These are phyloP conservation scores for Yarrowia bubula DNA, from an alignment of 805 yeast genomes.

Conservation along the genomic window DNA sequence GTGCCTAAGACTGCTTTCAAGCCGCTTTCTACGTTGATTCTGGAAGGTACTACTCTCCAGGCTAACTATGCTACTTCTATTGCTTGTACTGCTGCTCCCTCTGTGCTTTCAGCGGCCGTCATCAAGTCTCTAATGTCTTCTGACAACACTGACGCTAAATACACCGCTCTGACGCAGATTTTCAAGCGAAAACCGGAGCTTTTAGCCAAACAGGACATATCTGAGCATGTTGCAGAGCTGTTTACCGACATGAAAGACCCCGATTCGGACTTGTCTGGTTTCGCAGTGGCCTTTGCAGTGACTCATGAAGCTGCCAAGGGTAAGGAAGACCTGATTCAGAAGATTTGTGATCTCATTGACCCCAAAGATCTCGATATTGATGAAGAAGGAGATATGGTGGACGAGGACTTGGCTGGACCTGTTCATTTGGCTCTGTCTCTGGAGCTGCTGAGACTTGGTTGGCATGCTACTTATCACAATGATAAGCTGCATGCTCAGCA, in stretches of 20 bases:
- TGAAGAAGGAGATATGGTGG: conserved; percentile 44
- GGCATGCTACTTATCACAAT: conserved; percentile 35
- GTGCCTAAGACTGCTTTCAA: conserved; percentile 3
- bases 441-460: neutral
- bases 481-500: conserved; percentile 51
- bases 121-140: neutral
- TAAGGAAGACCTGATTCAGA: neutral
- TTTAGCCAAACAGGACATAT: neutral
- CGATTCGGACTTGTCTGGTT: neutral
- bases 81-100: conserved; percentile 14
- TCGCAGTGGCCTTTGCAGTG: conserved; percentile 1
- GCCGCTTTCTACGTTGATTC: neutral
- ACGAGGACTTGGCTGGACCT: conserved; percentile 50
- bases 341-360: neutral
- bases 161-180: conserved; percentile 3
- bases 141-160: neutral
- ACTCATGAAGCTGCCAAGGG: conserved; percentile 10
- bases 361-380: conserved; percentile 14
- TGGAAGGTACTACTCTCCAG: neutral
- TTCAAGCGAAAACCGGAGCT: conserved; percentile 17
- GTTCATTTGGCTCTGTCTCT: conserved; percentile 30
- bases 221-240: neutral
- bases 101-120: neutral
- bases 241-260: neutral
- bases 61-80: conserved; percentile 27